Percentiles rank a stretch among this genome's conserved stretches.
Conservation (phyloP, 371 early-diverging fungal species). For the Apophysomyces ossiformis region DNA sequence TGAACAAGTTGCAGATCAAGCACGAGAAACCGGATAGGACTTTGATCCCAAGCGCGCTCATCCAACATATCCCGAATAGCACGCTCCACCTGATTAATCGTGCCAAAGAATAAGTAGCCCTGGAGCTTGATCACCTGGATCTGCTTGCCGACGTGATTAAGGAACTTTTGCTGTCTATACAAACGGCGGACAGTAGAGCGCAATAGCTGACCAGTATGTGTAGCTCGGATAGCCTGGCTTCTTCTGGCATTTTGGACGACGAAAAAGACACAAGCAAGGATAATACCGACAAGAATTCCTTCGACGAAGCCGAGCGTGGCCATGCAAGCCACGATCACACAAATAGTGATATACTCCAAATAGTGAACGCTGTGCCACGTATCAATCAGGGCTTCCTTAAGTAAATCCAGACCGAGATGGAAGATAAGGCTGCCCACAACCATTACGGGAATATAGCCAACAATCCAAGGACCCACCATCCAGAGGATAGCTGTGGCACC, state of each 20-base stretch:
- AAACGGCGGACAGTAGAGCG: slow-evolving; percentile 89
- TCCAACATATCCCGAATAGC: slow-evolving; percentile 71
- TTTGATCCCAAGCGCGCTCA: slow-evolving; percentile 66
- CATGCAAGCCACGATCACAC: slow-evolving; percentile 85
- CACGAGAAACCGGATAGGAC: slow-evolving; percentile 83
- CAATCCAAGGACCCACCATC: slow-evolving; percentile 83
- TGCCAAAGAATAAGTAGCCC: slow-evolving; percentile 95
- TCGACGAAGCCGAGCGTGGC: slow-evolving; percentile 91
- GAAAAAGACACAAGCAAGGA: slow-evolving; percentile 94
- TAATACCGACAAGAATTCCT: slow-evolving; percentile 91
- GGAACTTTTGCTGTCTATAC: slow-evolving; percentile 85
- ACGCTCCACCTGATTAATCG: slow-evolving; percentile 85
- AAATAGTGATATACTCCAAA: slow-evolving; percentile 89
- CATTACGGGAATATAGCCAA: slow-evolving; percentile 91
- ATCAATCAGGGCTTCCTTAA: slow-evolving; percentile 89
- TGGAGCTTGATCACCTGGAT: slow-evolving; percentile 89
- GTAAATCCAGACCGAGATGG: slow-evolving; percentile 91
- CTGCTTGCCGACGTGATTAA: slow-evolving; percentile 83
- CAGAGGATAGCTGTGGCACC: slow-evolving; percentile 79
- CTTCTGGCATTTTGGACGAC: slow-evolving; percentile 84
- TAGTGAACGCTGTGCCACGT: slow-evolving; percentile 83
- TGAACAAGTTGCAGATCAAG: slow-evolving; percentile 88
- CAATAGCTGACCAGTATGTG: slow-evolving; percentile 78
- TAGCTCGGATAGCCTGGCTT: slow-evolving; percentile 75
- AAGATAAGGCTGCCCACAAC: slow-evolving; percentile 94